phyloP scores from a whole-genome alignment of 140 eudicot species.

The Stevia rebaudiana region DNA sequence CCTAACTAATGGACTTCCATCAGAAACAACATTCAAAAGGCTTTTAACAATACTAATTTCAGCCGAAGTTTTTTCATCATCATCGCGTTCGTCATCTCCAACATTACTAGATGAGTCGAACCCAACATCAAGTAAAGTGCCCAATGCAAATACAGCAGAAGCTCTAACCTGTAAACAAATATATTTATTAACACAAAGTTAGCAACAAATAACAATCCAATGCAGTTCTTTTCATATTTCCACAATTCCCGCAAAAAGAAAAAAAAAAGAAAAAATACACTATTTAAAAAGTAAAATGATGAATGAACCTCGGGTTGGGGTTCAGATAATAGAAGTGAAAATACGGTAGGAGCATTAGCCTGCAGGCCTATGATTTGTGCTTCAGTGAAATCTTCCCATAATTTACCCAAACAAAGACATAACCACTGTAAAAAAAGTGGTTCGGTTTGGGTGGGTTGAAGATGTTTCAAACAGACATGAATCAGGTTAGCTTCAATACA shows the following conservation, averaged over 20 bases:
- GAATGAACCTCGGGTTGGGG: conserved; percentile 89
- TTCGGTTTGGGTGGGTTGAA: conserved; percentile 75
- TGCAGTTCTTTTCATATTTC: neutral
- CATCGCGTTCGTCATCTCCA: conserved; percentile 86
- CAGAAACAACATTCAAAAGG: conserved; percentile 79
- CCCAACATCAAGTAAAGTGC: conserved; percentile 85
- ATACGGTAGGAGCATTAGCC: conserved; percentile 70
- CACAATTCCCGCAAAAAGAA: neutral
- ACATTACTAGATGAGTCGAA: conserved; percentile 68
- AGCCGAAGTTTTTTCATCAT: conserved; percentile 81
- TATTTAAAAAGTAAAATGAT: neutral
- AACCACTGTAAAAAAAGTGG: conserved; percentile 90
- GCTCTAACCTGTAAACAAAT: conserved; percentile 73
- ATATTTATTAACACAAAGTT: neutral
- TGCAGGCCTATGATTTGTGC: conserved; percentile 79
- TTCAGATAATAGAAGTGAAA: conserved; percentile 65
- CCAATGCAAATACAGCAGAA: conserved; percentile 91
- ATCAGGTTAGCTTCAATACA: conserved; percentile 77
- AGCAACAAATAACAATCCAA: neutral
- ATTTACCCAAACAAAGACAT: conserved; percentile 87
- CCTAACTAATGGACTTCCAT: conserved; percentile 94
- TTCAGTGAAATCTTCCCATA: conserved; percentile 95
- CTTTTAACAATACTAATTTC: conserved; percentile 69
- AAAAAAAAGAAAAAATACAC: neutral
- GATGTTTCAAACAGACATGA: conserved; percentile 80